phyloP scores from a whole-genome alignment of 768 basidiomycete species.

The Hericium coralloides region DNA sequence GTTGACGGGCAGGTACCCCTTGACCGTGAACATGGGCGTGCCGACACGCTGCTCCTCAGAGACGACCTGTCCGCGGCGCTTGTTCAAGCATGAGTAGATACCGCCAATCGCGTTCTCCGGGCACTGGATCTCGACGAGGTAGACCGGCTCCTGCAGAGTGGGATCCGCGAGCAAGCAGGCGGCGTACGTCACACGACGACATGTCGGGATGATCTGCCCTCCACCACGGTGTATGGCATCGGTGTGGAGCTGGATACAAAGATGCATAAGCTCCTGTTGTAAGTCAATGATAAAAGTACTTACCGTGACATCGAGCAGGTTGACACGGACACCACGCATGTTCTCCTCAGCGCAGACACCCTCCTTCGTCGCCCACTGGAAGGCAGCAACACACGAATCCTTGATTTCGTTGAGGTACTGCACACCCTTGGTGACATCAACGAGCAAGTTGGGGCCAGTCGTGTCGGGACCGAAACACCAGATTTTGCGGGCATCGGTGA shows the following conservation, averaged over 20 bases:
- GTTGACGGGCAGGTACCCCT: conserved; percentile 87
- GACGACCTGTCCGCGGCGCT: conserved; percentile 97
- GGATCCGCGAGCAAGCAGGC: conserved; percentile 89
- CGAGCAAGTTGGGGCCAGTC: conserved; percentile 91
- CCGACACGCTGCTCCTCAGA: conserved; percentile 93
- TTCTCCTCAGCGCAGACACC: conserved; percentile 95
- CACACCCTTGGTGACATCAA: conserved; percentile 98
- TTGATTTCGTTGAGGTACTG: conserved; percentile 99
- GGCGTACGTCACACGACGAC: conserved; percentile 93
- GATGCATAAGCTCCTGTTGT: not conserved
- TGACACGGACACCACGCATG: conserved; percentile 97
- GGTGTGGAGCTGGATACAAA: conserved; percentile 65
- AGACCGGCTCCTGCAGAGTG: conserved; percentile 91
- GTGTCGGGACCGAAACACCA: conserved; percentile 99
- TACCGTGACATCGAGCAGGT: conserved; percentile 93
- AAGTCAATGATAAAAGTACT: conserved; percentile 17
- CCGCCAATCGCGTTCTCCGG: conserved; percentile 97
- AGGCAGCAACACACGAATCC: conserved; percentile 97
- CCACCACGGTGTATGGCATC: conserved; percentile 99
- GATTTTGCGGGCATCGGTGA: conserved; percentile 98
- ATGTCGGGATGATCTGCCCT: conserved; percentile 96
- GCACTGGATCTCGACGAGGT: conserved; percentile 97
- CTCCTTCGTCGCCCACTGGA: conserved; percentile 99
- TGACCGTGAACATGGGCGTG: conserved; percentile 99
- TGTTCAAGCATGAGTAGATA: conserved; percentile 91